phyloP scores from a whole-genome alignment of 2,329 filamentous ascomycete genomes.

The Daldinia eschscholtzii region DNA sequence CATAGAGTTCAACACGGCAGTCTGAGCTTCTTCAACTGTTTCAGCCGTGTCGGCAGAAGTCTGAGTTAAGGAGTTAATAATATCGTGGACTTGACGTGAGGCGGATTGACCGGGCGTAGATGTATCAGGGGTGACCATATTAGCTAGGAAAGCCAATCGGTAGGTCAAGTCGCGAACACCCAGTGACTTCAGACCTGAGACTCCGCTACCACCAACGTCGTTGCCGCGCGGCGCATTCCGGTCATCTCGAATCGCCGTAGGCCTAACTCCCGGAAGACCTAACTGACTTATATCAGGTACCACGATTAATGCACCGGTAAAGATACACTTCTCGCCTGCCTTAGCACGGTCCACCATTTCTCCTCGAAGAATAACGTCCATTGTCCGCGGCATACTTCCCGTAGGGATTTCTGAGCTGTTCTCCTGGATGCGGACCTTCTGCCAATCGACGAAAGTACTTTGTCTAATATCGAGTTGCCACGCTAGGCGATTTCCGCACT shows the following conservation, averaged over 20 bases:
- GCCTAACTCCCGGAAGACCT: conserved; percentile 85
- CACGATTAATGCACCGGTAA: conserved; percentile 95
- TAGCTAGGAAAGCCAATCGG: conserved; percentile 94
- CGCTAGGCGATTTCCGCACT: conserved; percentile 88
- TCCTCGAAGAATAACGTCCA: conserved; percentile 95
- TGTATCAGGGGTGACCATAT: conserved; percentile 93
- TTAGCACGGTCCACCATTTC: conserved; percentile 98
- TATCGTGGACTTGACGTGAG: conserved; percentile 83
- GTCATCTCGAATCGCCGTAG: conserved; percentile 87
- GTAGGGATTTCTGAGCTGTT: conserved; percentile 99
- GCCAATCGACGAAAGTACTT: conserved; percentile 99
- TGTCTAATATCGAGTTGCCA: conserved; percentile 98
- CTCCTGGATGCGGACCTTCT: conserved; percentile 97
- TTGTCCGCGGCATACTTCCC: conserved; percentile 97
- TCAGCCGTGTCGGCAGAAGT: conserved; percentile 75
- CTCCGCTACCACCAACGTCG: conserved; percentile 85
- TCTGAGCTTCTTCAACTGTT: conserved; percentile 86
- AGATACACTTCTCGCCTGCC: conserved; percentile 97
- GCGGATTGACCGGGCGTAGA: conserved; percentile 81
- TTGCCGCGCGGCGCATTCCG: conserved; percentile 77
- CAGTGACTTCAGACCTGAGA: conserved; percentile 89
- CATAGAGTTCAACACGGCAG: conserved; percentile 87
- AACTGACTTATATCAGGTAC: conserved; percentile 97
- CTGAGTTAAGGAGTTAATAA: conserved; percentile 85
- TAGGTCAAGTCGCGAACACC: conserved; percentile 97